Conservation (phyloP, 2,329 filamentous ascomycete genomes). For the Pseudocercospora vitis region DNA sequence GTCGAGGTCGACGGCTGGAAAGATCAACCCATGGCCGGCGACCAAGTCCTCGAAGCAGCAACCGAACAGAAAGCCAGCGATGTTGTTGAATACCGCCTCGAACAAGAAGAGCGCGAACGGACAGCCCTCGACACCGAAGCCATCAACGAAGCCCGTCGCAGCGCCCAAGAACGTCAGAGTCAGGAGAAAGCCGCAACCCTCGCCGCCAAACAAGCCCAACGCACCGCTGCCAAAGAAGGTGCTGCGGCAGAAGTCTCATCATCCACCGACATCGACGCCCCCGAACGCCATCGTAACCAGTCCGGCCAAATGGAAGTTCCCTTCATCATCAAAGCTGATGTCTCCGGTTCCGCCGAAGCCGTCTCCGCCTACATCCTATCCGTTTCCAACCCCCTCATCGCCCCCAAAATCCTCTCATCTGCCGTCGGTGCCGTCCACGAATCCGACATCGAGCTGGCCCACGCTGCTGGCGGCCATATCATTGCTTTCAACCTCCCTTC, state of each 20-base stretch:
- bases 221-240: constrained; percentile 18
- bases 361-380: constrained; percentile 73
- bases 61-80: constrained; percentile 75
- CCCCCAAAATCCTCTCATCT: constrained; percentile 72
- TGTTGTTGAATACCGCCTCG: constrained; percentile 73
- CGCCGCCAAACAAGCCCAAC: constrained; percentile 31
- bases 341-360: constrained; percentile 90
- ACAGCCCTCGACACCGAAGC: constrained; percentile 69
- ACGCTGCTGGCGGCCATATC: constrained; percentile 71
- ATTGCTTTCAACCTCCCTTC: constrained; percentile 82
- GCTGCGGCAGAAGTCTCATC: constrained; percentile 33
- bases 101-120: constrained; percentile 67
- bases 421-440: constrained; percentile 77
- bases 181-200: constrained; percentile 52
- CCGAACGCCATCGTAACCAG: constrained; percentile 40
- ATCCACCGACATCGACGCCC: constrained; percentile 38
- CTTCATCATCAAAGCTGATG: constrained; percentile 89
- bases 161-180: constrained; percentile 62
- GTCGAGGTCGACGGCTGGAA: constrained; percentile 96
- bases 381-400: constrained; percentile 82
- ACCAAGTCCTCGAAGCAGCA: constrained; percentile 79
- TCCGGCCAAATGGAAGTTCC: constrained; percentile 61
- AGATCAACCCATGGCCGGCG: constrained; percentile 80
- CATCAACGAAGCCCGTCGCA: constrained; percentile 66
- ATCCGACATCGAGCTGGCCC: constrained; percentile 86